phyloP scores from a whole-genome alignment of 148 eudicot genomes.

The Heliosperma pusillum region DNA sequence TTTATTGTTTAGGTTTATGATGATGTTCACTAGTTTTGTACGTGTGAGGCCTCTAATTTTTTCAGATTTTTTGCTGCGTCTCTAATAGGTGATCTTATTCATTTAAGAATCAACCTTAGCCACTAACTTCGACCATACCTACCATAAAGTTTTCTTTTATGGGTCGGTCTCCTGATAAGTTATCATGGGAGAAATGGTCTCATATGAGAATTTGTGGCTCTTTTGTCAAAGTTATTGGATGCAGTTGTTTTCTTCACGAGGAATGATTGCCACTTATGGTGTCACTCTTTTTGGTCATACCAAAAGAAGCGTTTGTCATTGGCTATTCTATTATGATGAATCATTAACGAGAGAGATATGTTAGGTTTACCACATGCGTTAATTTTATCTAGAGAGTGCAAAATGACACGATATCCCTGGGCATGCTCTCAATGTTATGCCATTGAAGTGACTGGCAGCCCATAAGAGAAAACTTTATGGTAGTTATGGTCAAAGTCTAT shows the following conservation, averaged over 20 bases:
- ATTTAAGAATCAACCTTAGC: no score
- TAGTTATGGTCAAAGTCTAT: no score
- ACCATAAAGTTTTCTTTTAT: no score
- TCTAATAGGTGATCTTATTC: no score
- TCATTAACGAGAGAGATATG: neutral
- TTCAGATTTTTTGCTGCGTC: no score
- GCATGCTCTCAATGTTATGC: neutral
- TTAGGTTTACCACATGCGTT: neutral
- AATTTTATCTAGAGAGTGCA: neutral
- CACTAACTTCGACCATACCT: no score
- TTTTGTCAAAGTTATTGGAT: neutral
- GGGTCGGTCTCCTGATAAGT: no score
- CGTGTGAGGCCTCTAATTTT: no score
- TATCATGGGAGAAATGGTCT: no score
- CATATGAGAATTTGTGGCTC: neutral
- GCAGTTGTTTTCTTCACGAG: neutral
- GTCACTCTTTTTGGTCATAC: neutral
- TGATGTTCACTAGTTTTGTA: no score
- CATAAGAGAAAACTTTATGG: no score
- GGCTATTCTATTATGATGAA: neutral
- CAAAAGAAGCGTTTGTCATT: neutral
- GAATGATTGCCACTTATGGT: conserved; percentile 2
- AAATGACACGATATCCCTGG: neutral
- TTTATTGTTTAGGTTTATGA: no score
- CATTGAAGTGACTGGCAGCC: neutral